Conservation (phyloP, 495 filamentous ascomycete species). For the Sordaria brevicollis region DNA sequence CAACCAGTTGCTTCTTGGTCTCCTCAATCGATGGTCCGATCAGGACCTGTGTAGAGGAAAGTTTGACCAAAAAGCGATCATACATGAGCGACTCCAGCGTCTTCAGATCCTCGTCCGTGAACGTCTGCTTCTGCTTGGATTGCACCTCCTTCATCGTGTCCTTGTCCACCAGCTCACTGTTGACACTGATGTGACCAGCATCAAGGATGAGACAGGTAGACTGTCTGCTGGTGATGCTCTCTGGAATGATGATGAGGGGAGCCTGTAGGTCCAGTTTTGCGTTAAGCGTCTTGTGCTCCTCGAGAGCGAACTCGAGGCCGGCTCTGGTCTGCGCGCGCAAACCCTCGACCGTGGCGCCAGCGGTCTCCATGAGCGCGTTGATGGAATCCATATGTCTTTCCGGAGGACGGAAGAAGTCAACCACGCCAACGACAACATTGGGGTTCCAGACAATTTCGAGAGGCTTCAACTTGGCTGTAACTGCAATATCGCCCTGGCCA, state of each 20-base stretch:
- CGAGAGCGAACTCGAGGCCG: constrained; percentile 86
- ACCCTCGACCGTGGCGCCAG: constrained; percentile 89
- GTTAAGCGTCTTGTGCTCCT: constrained; percentile 97
- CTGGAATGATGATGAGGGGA: constrained; percentile 89
- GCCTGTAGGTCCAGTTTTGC: constrained; percentile 92
- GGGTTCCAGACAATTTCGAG: constrained; percentile 97
- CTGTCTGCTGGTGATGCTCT: constrained; percentile 71
- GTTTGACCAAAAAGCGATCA: constrained; percentile 84
- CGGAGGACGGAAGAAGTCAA: constrained; percentile 90
- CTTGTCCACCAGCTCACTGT: constrained; percentile 86
- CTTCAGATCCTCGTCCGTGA: constrained; percentile 81
- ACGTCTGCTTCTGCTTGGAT: constrained; percentile 77
- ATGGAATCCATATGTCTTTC: constrained; percentile 98
- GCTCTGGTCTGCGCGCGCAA: constrained; percentile 90
- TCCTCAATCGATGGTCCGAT: constrained; percentile 91
- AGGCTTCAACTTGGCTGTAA: constrained; percentile 86
- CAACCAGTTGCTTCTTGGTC: constrained; percentile 72
- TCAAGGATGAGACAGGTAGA: constrained; percentile 87
- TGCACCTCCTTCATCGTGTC: constrained; percentile 80
- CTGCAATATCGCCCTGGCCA: constrained; percentile 76
- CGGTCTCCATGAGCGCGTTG: constrained; percentile 83
- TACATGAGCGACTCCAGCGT: constrained; percentile 86
- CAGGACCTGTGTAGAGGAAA: constrained; percentile 87
- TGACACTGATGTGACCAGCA: constrained; percentile 89
- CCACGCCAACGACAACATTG: constrained; percentile 76